Evolutionary conservation across 2,329 filamentous ascomycete genomes (phyloP).

Genomic region (Drechslerella coelobrocha): DNA sequence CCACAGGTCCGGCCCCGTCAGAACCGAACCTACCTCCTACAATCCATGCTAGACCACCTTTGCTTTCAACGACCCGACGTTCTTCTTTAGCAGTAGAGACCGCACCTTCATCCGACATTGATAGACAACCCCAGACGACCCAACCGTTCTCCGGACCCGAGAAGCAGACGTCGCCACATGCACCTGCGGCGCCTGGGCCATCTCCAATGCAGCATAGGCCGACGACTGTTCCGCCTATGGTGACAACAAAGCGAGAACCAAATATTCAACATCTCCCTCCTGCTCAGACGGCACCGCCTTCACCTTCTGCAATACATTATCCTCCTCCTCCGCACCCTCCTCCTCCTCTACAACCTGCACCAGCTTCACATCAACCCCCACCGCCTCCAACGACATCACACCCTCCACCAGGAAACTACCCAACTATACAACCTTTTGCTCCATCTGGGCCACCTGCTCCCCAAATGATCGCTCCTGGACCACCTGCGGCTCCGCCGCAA

Average conservation of each 20-base stretch:
- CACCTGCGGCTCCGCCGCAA: conserved; percentile 41
- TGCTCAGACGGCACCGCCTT: conserved; percentile 37
- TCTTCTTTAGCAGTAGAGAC: conserved; percentile 47
- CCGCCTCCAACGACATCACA: conserved; percentile 23
- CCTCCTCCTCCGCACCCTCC: conserved; percentile 30
- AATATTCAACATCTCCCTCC: conserved; percentile 46
- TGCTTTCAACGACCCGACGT: conserved; percentile 42
- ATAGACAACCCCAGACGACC: conserved; percentile 30
- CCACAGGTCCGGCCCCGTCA: conserved; percentile 42
- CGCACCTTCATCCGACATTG: conserved; percentile 37
- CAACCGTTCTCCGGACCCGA: conserved; percentile 43
- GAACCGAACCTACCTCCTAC: conserved; percentile 44
- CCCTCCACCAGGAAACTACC: conserved; percentile 16
- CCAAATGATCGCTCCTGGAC: conserved; percentile 43
- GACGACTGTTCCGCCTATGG: conserved; percentile 50
- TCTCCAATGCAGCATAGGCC: conserved; percentile 49
- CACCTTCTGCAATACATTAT: conserved; percentile 38
- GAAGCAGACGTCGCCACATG: conserved; percentile 45
- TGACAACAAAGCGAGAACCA: conserved; percentile 49
- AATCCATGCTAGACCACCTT: conserved; percentile 47
- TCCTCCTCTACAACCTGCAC: conserved; percentile 32
- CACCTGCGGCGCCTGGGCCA: conserved; percentile 42
- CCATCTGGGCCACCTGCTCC: conserved; percentile 15
- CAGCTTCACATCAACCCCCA: conserved; percentile 20
- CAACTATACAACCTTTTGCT: conserved; percentile 39